These are phyloP conservation scores for Alternaria panax DNA, from an alignment of 2,329 filamentous ascomycete species.

Conservation along the genomic window DNA sequence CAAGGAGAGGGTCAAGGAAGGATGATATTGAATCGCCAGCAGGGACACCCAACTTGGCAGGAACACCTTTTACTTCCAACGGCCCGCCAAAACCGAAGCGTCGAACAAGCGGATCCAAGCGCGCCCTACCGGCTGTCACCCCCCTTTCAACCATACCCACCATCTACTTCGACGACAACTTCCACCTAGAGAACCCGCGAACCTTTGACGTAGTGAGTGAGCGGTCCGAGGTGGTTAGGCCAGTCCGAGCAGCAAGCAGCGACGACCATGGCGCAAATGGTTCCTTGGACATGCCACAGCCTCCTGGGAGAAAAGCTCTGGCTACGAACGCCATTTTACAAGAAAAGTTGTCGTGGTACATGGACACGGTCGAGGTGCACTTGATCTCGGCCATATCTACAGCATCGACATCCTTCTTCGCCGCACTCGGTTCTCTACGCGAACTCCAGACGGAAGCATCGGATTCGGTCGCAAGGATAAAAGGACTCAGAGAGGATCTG, in stretches of 20 bases:
- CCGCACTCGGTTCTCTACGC: conserved; percentile 86
- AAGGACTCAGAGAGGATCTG: conserved; percentile 79
- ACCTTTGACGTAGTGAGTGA: conserved; percentile 98
- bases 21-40: conserved; percentile 53
- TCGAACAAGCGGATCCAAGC: conserved; percentile 63
- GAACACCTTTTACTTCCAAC: conserved; percentile 54
- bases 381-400: conserved; percentile 95
- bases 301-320: conserved; percentile 75
- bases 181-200: conserved; percentile 92
- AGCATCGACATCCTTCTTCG: conserved; percentile 95
- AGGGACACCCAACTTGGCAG: conserved; percentile 50
- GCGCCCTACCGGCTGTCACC: conserved; percentile 74
- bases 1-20: conserved; percentile 56
- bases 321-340: conserved; percentile 97
- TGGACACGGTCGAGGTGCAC: conserved; percentile 98
- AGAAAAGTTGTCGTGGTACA: conserved; percentile 99
- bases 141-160: conserved; percentile 89
- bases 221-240: conserved; percentile 89
- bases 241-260: conserved; percentile 56
- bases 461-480: conserved; percentile 88
- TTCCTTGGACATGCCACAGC: conserved; percentile 62
- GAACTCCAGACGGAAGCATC: conserved; percentile 92
- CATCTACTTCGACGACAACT: conserved; percentile 95
- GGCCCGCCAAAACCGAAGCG: conserved; percentile 58
- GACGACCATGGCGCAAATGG: conserved; percentile 68